Evolutionary conservation across 352 stramenopile species (phyloP), one percentile per base, ranked within the genome.

Genomic region (Peronospora tabacina): DNA sequence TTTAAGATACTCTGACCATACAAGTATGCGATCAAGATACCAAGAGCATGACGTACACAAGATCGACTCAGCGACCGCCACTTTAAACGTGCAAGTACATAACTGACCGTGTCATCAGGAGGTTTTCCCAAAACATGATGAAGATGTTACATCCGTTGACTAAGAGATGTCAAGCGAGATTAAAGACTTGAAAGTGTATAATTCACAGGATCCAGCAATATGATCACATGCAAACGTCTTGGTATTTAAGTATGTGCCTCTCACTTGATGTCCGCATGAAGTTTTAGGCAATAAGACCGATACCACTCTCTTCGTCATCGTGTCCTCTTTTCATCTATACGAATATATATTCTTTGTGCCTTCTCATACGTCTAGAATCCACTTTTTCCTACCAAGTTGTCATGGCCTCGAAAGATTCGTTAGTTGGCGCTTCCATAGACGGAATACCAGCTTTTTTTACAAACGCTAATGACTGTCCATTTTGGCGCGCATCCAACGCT

Each of bases 391-490:
- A 51, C 20, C 52, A 24, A 38, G 32, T n/a, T 33, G 28, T 29
- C 22, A 78, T 77, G 70, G 63, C 65, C 43, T 71, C 62, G 20
- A 58, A 72, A 51, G 57, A 66, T 29, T 61, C 71, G 57, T 66
- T 75, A n/a, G 68, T 67, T 37, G 58, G 49, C 39, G 48, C 66
- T 45, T 66, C 71, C 7, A 54, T 77, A 32, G 75, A 82, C 49
- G 70, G 59, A 3, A 51, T 90, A 15, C 73, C 79, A 35, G 72
- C 70, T 7, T 91, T 93, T 59, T 93, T 93, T 59, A 76, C 75
- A n/a, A 76, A 77, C 32, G 76, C 72, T 32, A 85, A 55, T 35
- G 80, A n/a, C n/a, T n/a, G n/a, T n/a, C n/a, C n/a, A n/a, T n/a
- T n/a, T n/a, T n/a, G n/a, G n/a, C n/a, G n/a, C n/a, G n/a, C n/a